Base-by-base conservation (phyloP, 352 stramenopile genomes). In the Phytopythium montanum region DNA sequence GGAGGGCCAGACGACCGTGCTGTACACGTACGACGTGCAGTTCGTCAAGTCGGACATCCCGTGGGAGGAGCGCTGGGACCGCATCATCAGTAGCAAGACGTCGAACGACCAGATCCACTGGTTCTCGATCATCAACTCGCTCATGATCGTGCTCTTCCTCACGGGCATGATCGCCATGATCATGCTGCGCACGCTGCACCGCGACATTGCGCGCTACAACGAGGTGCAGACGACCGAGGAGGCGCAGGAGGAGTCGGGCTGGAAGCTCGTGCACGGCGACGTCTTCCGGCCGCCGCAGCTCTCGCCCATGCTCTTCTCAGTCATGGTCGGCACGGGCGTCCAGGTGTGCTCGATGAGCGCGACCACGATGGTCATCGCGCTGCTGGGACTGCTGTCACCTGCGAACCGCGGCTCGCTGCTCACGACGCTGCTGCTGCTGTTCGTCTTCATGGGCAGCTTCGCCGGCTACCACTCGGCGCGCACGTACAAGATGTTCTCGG, bases 101-200 rank as follows among this genome's bases (percentile, higher is more conserved):
- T 90, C 95, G 42, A 98, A 99, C 72, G 96, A 99, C 68, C 97
- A 99, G 81, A 99, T 99, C 68, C 97, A 99, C 72, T 99, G 97
- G 81, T 99, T 99, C 80, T 97, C 95, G 61, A 99, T 99, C 76
- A 96, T 99, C 64, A 99, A 99, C 81, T 99, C 94, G 54, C 88
- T 99, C 56, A 99, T 99, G 95, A 99, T 99, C 70, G 97, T 99
- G 44, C 76, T 99, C 9, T 99, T 99, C 80, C 85, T 99, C 49
- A 99, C 96, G 8, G 97, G 96, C 60, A 98, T 99, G 67, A 98
- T 99, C 46, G 97, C 94, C 28, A 99, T 99, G 80, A 99, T 99
- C 76, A 98, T 99, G 92, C 81, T 99, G 54, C 94, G 97, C 46
- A 99, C 97, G 36, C 87, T 99, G n/a, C 92, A 98, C 62, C 96